A percentile compares a stretch with the other conserved stretches of the same genome.
phyloP scores from a whole-genome alignment of 192 early-diverging fungal genomes.

The Linnemannia elongata region DNA sequence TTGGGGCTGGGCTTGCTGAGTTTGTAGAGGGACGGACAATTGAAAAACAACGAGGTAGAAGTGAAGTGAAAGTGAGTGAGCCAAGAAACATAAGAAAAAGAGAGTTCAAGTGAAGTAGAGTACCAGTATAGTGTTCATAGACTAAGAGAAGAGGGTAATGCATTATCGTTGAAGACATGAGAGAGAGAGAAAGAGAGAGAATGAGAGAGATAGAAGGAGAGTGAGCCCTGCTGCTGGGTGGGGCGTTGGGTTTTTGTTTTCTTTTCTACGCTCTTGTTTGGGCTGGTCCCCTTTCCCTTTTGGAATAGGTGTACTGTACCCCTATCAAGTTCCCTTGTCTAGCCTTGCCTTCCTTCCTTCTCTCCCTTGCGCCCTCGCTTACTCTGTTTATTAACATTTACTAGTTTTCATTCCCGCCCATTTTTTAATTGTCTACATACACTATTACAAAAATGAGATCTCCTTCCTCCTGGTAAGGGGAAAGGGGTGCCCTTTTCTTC shows the following conservation, averaged over 20 bases:
- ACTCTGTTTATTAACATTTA: background rate
- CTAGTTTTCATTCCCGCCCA: background rate
- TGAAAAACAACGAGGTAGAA: background rate
- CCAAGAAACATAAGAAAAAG: background rate
- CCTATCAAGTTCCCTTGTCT: too few relatives aligned
- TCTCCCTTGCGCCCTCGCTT: too few relatives aligned
- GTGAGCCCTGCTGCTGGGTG: background rate
- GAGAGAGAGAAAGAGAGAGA: background rate
- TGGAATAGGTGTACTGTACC: too few relatives aligned
- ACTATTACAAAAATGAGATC: too few relatives aligned
- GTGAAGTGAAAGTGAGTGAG: background rate
- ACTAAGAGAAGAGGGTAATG: background rate
- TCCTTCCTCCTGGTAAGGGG: background rate
- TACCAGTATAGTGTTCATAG: background rate
- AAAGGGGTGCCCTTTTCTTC: background rate
- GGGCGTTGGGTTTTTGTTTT: background rate
- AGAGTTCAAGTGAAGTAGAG: constrained; percentile 7
- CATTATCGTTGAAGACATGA: background rate
- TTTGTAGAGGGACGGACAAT: background rate
- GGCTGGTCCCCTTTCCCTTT: background rate
- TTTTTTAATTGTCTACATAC: too few relatives aligned
- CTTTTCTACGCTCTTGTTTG: background rate
- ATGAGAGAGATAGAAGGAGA: background rate
- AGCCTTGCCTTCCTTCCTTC: too few relatives aligned
- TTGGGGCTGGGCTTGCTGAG: constrained; percentile 10